Evolutionary conservation across 495 filamentous ascomycete species (phyloP).

Genomic region (Podospora pseudocomata): DNA sequence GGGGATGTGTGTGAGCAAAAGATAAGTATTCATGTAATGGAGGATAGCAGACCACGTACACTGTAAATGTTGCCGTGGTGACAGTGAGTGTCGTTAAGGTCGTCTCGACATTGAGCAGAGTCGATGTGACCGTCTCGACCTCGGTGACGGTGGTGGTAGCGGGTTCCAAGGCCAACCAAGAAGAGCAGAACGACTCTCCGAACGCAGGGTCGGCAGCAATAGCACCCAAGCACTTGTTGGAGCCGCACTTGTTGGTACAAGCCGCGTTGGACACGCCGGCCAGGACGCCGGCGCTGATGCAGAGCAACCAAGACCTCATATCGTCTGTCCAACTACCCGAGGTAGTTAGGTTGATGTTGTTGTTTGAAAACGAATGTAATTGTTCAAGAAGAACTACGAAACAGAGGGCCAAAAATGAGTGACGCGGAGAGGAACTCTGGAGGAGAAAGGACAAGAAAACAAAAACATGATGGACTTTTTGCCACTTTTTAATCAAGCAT

Average conservation of each 20-base stretch:
- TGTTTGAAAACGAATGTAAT: slow-evolving; percentile 14
- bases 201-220: slow-evolving; percentile 8
- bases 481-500: not conserved
- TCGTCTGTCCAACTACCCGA: not conserved
- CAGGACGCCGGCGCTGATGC: slow-evolving; percentile 13
- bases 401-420: not conserved
- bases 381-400: slow-evolving; percentile 1
- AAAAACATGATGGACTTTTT: not conserved
- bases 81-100: slow-evolving; percentile 11
- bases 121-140: slow-evolving; percentile 15
- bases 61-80: slow-evolving; percentile 17
- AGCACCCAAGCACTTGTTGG: slow-evolving; percentile 12
- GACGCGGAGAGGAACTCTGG: slow-evolving; percentile 1
- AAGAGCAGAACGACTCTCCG: slow-evolving; percentile 25
- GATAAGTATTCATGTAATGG: not conserved
- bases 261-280: slow-evolving; percentile 14
- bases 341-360: not conserved
- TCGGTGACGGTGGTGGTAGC: slow-evolving; percentile 24
- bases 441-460: not conserved
- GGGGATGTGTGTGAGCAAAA: not conserved
- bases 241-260: slow-evolving; percentile 13
- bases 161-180: slow-evolving; percentile 20
- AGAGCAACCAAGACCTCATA: slow-evolving; percentile 14
- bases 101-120: slow-evolving; percentile 16
- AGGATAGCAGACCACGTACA: slow-evolving; percentile 9